Evolutionary conservation across 2,329 filamentous ascomycete species (phyloP).

Genomic region (Furcasterigmium furcatum): DNA sequence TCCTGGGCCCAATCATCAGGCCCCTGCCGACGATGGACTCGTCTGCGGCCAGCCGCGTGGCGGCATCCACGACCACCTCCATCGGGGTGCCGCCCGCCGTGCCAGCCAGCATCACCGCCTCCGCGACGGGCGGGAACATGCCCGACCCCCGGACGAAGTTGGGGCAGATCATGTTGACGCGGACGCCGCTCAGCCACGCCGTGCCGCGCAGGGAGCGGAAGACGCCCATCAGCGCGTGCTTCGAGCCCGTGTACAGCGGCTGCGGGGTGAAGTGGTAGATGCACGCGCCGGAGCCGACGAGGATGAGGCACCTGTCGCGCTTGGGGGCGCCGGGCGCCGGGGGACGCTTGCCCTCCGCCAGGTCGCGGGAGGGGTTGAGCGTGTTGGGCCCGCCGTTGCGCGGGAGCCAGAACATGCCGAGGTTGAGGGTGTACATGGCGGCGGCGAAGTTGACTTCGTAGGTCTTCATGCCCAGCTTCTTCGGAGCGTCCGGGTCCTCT

Average conservation of each 20-base stretch:
- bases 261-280: constrained; percentile 39
- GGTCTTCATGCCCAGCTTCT: constrained; percentile 45
- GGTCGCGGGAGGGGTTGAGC: not conserved
- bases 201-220: constrained; percentile 56
- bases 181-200: constrained; percentile 44
- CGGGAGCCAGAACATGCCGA: constrained; percentile 58
- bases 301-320: constrained; percentile 56
- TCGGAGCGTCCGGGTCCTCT: constrained; percentile 32
- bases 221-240: constrained; percentile 64
- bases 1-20: constrained; percentile 54
- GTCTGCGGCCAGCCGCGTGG: constrained; percentile 59
- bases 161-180: constrained; percentile 64
- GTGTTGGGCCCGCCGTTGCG: constrained; percentile 30
- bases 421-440: constrained; percentile 61
- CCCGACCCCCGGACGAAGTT: constrained; percentile 64
- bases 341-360: no score
- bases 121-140: constrained; percentile 42
- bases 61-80: constrained; percentile 62
- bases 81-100: constrained; percentile 37
- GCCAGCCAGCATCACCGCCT: constrained; percentile 53
- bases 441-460: constrained; percentile 63
- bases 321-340: constrained; percentile 4
- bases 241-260: constrained; percentile 53
- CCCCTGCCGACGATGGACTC: constrained; percentile 52
- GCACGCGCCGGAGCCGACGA: constrained; percentile 61